Percentiles rank a stretch among this genome's conserved stretches.
These are phyloP conservation scores for Croton setiger DNA, from an alignment of 441 rosid species.

Conservation along the genomic window DNA sequence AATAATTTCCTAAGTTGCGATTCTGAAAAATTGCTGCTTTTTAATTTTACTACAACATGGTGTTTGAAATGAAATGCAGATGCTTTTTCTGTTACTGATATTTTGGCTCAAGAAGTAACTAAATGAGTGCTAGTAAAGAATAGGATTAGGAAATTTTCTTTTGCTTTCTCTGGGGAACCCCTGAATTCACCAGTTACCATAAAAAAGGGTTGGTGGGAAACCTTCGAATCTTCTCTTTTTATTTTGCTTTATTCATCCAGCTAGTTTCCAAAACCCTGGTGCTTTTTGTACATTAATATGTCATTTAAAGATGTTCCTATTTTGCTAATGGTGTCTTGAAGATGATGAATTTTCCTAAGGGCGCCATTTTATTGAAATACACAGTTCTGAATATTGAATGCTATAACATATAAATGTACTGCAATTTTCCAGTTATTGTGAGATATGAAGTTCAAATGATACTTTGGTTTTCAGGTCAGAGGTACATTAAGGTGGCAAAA, in stretches of 20 bases:
- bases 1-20: background rate
- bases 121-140: background rate
- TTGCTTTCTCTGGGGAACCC: background rate
- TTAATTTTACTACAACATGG: background rate
- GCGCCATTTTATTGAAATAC: background rate
- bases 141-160: background rate
- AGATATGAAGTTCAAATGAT: conserved; percentile 2
- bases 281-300: background rate
- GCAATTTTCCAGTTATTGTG: conserved; percentile 10
- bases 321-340: background rate
- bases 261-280: background rate
- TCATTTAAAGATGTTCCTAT: background rate
- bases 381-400: background rate
- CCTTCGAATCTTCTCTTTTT: background rate
- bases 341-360: background rate
- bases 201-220: too few relatives aligned
- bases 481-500: conserved; percentile 75
- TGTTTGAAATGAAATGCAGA: background rate
- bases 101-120: background rate
- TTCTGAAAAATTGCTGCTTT: background rate
- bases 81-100: background rate
- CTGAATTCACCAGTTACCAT: background rate
- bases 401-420: background rate
- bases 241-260: background rate
- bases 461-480: conserved; percentile 48